A percentile compares a stretch with the other conserved stretches of the same genome.
phyloP scores from a whole-genome alignment of 345 rosid species.

The Camelina sativa region DNA sequence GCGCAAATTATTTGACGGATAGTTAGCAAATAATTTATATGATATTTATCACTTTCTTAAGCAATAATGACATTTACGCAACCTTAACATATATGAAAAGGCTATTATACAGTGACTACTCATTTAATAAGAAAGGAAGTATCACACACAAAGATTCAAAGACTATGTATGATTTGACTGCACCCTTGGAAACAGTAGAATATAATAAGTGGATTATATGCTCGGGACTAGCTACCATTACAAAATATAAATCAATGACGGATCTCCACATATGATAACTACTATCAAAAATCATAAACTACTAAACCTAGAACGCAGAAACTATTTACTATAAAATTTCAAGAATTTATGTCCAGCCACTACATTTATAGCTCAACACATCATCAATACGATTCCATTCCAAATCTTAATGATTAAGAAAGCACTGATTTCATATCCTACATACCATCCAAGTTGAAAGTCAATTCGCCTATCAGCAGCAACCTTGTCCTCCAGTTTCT shows the following conservation, averaged over 20 bases:
- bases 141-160: not conserved
- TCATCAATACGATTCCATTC: constrained; percentile 14
- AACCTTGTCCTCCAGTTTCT: constrained; percentile 56
- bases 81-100: not conserved
- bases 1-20: not conserved
- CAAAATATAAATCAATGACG: not conserved
- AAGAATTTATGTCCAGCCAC: not conserved
- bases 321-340: not conserved
- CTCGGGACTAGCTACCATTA: not conserved
- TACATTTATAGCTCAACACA: not conserved
- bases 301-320: not conserved
- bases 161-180: not conserved
- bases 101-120: not conserved
- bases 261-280: not conserved
- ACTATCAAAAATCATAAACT: not conserved
- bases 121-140: not conserved
- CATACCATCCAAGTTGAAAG: constrained; percentile 90
- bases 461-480: constrained; percentile 83
- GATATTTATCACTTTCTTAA: constrained; percentile 9
- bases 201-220: not conserved
- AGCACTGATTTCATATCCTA: constrained; percentile 2
- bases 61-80: not conserved
- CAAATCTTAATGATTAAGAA: constrained; percentile 1
- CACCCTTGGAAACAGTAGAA: not conserved
- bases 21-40: not conserved